Conservation (phyloP, 306 rosid genomes). For the Quercus dentata region DNA sequence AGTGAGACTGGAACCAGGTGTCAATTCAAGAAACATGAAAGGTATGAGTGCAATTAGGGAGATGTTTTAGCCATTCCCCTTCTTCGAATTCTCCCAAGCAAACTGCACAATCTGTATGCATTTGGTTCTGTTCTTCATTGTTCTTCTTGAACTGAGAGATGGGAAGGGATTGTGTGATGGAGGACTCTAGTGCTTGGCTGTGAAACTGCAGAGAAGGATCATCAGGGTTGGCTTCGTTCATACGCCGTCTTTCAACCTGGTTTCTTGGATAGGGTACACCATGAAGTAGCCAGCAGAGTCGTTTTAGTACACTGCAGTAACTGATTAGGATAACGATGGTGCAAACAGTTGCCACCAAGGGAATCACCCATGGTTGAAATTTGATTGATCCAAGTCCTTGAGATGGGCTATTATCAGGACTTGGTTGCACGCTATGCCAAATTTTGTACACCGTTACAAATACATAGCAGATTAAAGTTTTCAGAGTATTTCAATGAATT, state of each 20-base stretch:
- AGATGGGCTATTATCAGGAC: no score
- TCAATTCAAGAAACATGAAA: conserved; percentile 58
- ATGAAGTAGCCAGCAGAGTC: not conserved
- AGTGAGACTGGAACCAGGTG: conserved; percentile 41
- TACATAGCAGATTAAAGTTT: no score
- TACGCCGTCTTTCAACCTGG: not conserved
- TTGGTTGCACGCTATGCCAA: no score
- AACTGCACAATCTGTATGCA: conserved; percentile 39
- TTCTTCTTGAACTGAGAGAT: conserved; percentile 36
- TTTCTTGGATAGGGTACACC: not conserved
- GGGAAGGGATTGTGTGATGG: conserved; percentile 25
- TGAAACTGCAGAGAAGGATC: conserved; percentile 32
- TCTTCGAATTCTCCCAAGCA: conserved; percentile 63
- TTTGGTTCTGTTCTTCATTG: conserved; percentile 15
- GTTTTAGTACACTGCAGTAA: not conserved
- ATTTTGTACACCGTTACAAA: no score
- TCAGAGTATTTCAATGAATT: no score
- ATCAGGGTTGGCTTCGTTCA: conserved; percentile 11
- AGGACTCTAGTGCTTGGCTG: conserved; percentile 34
- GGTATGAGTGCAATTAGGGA: conserved; percentile 42
- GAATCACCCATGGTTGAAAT: not conserved
- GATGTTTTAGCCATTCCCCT: conserved; percentile 45
- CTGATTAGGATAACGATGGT: no score
- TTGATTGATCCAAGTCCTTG: no score
- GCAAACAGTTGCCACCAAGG: no score